Evolutionary conservation across 805 yeast genomes (phyloP).

Genomic region (Cyberlindnera euphorbiae): DNA sequence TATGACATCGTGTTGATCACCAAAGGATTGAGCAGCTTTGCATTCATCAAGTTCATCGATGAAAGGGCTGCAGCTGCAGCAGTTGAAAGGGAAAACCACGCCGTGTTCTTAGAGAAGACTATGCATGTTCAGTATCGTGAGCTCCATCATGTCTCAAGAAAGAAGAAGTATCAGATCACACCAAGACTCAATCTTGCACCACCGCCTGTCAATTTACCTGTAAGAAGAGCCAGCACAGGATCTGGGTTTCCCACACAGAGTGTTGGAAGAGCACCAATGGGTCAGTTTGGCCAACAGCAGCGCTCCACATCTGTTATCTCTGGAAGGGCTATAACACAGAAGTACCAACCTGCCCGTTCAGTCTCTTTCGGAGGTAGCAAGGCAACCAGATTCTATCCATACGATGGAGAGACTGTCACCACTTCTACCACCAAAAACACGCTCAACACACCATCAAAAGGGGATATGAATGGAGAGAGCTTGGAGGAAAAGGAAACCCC

Average conservation of each 20-base stretch:
- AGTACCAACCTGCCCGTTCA: slow-evolving; percentile 15
- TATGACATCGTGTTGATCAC: slow-evolving; percentile 49
- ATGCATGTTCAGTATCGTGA: slow-evolving; percentile 86
- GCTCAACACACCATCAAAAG: slow-evolving; percentile 14
- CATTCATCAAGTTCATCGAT: slow-evolving; percentile 60
- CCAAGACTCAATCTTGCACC: slow-evolving; percentile 62
- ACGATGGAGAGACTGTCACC: slow-evolving; percentile 1
- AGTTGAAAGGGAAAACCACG: slow-evolving; percentile 79
- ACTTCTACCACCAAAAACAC: slow-evolving; percentile 22
- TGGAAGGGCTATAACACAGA: slow-evolving; percentile 1
- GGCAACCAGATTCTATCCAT: slow-evolving; percentile 6
- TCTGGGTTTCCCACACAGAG: slow-evolving; percentile 14
- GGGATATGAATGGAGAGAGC: slow-evolving; percentile 25
- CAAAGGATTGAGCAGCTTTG: slow-evolving; percentile 52
- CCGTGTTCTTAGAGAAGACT: slow-evolving; percentile 65
- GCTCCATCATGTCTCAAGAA: slow-evolving; percentile 30
- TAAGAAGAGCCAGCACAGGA: slow-evolving; percentile 34
- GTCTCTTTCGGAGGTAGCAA: slow-evolving; percentile 19
- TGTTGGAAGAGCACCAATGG: slow-evolving; percentile 13
- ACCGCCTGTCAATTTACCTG: slow-evolving; percentile 67
- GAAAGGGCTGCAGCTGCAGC: slow-evolving; percentile 83
- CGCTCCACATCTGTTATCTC: slow-evolving; percentile 6
- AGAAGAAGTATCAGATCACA: slow-evolving; percentile 20
- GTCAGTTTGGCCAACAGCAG: slow-evolving; percentile 11
- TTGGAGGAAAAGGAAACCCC: slow-evolving; percentile 22